phyloP scores from a whole-genome alignment of 257 asterid genomes.

The Ligustrum vulgare region DNA sequence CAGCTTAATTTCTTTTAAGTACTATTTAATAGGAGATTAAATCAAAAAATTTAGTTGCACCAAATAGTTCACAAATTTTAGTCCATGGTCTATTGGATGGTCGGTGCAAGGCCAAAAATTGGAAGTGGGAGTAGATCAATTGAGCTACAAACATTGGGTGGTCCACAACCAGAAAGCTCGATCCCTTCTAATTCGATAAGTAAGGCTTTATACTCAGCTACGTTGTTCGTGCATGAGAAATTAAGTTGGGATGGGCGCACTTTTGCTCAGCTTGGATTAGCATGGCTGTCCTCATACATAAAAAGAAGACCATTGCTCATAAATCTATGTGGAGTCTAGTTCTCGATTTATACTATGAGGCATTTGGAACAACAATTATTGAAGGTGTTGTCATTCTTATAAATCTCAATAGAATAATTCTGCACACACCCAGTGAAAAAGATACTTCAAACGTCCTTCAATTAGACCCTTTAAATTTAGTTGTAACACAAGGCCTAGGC shows the following conservation, averaged over 20 bases:
- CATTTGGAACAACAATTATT: background rate
- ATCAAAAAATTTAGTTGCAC: background rate
- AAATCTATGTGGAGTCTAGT: background rate
- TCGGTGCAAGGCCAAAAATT: no score
- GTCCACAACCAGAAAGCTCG: no score
- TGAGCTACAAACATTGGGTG: no score
- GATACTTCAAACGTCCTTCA: background rate
- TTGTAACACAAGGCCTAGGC: background rate
- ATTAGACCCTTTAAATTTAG: background rate
- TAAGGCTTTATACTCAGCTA: no score
- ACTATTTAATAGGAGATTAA: background rate
- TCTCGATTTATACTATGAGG: background rate
- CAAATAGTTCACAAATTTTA: background rate
- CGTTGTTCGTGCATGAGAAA: background rate
- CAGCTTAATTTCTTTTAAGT: background rate
- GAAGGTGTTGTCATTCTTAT: background rate
- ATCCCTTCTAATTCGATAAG: no score
- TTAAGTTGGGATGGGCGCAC: background rate
- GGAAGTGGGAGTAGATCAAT: no score
- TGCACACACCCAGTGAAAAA: background rate
- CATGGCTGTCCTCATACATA: background rate
- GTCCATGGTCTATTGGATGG: no score
- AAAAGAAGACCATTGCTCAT: background rate
- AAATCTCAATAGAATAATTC: background rate
- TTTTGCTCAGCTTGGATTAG: slow-evolving; percentile 3